Conservation (phyloP, 305 asterid genomes). For the Fraxinus ornus region DNA sequence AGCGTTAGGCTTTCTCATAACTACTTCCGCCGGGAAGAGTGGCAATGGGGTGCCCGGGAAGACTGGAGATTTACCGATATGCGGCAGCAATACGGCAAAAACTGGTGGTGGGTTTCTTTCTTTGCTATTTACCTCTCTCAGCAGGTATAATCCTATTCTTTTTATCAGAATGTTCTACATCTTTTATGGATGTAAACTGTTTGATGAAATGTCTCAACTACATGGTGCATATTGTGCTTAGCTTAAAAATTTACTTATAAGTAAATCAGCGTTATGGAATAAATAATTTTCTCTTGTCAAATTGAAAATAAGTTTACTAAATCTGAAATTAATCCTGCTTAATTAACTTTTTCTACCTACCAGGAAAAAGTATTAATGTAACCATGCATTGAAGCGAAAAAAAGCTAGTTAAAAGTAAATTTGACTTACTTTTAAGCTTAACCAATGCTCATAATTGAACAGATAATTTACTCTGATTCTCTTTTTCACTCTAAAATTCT, state of each 20-base stretch:
- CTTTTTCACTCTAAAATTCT: neutral
- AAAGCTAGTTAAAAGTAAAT: neutral
- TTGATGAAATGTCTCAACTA: conserved; percentile 35
- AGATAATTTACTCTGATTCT: neutral
- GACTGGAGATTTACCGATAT: conserved; percentile 89
- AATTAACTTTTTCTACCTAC: neutral
- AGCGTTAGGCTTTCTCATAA: conserved; percentile 75
- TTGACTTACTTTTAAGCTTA: neutral
- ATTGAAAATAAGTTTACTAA: neutral
- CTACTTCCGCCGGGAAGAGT: conserved; percentile 90
- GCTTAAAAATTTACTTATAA: neutral
- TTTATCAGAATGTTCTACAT: neutral
- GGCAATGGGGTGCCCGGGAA: conserved; percentile 94
- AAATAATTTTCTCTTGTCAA: neutral
- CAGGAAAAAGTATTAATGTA: neutral
- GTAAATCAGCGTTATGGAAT: neutral
- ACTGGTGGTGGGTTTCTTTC: conserved; percentile 96
- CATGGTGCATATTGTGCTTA: neutral
- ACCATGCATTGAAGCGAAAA: neutral
- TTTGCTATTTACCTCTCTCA: conserved; percentile 74
- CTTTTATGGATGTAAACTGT: conserved; percentile 10
- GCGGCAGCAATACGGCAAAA: conserved; percentile 55
- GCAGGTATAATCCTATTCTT: conserved; percentile 48
- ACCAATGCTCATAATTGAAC: neutral
- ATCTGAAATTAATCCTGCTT: neutral